A percentile compares a stretch with the other conserved stretches of the same genome.
These are phyloP conservation scores for Aspergillus intermedius DNA, from an alignment of 2,329 filamentous ascomycete genomes.

Conservation along the genomic window DNA sequence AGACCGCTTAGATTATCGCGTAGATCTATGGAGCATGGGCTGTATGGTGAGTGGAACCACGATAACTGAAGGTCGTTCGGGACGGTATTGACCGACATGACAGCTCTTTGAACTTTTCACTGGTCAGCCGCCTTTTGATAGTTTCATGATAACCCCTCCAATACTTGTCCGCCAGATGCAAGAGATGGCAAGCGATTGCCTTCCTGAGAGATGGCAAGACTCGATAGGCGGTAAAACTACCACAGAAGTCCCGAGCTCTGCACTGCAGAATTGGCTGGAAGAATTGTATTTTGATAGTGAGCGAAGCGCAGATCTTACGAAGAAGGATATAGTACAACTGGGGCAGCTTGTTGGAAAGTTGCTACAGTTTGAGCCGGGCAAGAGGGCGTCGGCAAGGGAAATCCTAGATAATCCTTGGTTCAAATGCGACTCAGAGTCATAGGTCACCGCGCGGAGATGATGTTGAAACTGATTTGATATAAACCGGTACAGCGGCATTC, in stretches of 20 bases:
- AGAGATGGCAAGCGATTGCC: slow-evolving; percentile 26
- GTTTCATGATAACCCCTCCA: slow-evolving; percentile 26
- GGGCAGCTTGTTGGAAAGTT: slow-evolving; percentile 3
- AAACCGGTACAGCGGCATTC: too few relatives aligned
- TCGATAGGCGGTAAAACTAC: slow-evolving; percentile 14
- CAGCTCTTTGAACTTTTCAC: slow-evolving; percentile 36
- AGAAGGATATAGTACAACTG: slow-evolving; percentile 10
- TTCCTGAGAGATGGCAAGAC: slow-evolving; percentile 30
- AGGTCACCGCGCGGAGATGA: too few relatives aligned
- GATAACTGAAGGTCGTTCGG: neutral
- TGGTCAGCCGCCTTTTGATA: slow-evolving; percentile 35
- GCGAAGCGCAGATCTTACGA: slow-evolving; percentile 10
- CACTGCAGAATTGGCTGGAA: slow-evolving; percentile 34
- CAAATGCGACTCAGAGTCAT: neutral
- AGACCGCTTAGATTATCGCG: slow-evolving; percentile 28
- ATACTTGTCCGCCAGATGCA: slow-evolving; percentile 32
- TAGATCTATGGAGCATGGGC: slow-evolving; percentile 36
- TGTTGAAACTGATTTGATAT: too few relatives aligned
- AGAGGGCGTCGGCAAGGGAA: slow-evolving; percentile 6
- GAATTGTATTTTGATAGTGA: slow-evolving; percentile 31
- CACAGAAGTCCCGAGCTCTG: slow-evolving; percentile 10
- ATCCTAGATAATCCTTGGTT: slow-evolving; percentile 11
- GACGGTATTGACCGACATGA: slow-evolving; percentile 8
- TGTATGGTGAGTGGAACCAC: slow-evolving; percentile 25
- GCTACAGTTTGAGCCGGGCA: slow-evolving; percentile 8